Percentiles rank a stretch among this genome's conserved stretches.
These are phyloP conservation scores for Skeletonema grethae DNA, from an alignment of 108 stramenopile genomes.

Conservation along the genomic window DNA sequence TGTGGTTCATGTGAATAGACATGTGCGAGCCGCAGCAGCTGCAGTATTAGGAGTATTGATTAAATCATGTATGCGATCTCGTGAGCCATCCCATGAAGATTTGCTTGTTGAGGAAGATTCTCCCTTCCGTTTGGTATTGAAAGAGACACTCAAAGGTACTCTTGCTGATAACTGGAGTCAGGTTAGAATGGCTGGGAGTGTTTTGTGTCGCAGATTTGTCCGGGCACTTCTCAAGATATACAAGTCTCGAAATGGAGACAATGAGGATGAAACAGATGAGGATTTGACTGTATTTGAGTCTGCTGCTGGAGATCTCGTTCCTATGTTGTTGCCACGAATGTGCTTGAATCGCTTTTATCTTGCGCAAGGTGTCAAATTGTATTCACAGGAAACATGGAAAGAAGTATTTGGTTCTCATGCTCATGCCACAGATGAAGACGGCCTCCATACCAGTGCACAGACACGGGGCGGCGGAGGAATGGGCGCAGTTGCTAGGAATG, in stretches of 20 bases:
- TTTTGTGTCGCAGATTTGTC: constrained; percentile 84
- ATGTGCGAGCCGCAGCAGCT: constrained; percentile 93
- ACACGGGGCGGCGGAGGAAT: constrained; percentile 61
- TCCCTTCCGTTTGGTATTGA: constrained; percentile 44
- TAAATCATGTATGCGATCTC: constrained; percentile 39
- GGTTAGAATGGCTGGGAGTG: constrained; percentile 94
- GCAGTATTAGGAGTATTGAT: constrained; percentile 81
- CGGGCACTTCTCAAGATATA: constrained; percentile 56
- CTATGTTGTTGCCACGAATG: constrained; percentile 91
- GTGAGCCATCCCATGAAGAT: constrained; percentile 29
- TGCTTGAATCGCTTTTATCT: constrained; percentile 97
- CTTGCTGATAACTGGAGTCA: constrained; percentile 97
- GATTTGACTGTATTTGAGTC: constrained; percentile 42
- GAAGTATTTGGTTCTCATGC: constrained; percentile 58
- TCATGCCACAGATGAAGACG: constrained; percentile 10
- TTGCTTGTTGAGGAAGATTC: constrained; percentile 30
- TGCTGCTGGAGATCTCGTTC: constrained; percentile 45
- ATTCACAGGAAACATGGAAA: constrained; percentile 95
- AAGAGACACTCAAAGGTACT: constrained; percentile 45
- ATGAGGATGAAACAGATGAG: constrained; percentile 27
- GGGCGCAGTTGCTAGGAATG: constrained; percentile 72
- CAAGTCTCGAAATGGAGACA: constrained; percentile 9
- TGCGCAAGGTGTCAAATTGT: constrained; percentile 95
- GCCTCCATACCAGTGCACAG: constrained; percentile 24
- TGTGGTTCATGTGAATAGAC: constrained; percentile 89